Conservation (phyloP, 2,329 filamentous ascomycete genomes). For the Juglanconis oblonga region DNA sequence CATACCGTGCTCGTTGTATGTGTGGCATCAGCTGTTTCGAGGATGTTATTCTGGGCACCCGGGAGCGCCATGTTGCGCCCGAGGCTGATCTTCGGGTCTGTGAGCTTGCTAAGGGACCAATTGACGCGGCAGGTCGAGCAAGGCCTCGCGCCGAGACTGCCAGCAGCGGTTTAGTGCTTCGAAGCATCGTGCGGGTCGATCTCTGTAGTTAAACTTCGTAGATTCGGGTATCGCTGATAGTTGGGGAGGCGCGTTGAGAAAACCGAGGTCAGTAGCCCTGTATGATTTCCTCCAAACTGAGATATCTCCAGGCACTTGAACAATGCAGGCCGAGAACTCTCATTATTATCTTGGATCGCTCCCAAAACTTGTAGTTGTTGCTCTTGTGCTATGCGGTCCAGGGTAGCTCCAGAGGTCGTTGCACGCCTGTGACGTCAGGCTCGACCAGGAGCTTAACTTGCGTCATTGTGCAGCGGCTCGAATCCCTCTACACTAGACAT, state of each 20-base stretch:
- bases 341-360: background rate
- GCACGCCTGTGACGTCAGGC: background rate
- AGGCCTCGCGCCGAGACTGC: conserved; percentile 8
- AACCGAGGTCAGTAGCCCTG: background rate
- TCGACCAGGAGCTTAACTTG: background rate
- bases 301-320: background rate
- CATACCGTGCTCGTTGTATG: conserved; percentile 23
- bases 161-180: conserved; percentile 16
- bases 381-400: background rate
- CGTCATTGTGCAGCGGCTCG: background rate
- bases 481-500: too few species aligned
- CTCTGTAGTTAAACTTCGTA: background rate
- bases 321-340: background rate
- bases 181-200: conserved; percentile 14
- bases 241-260: too few species aligned
- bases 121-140: conserved; percentile 13
- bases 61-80: background rate
- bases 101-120: conserved; percentile 5
- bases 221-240: background rate
- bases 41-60: background rate
- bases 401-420: background rate
- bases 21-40: conserved; percentile 18
- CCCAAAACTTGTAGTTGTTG: background rate
- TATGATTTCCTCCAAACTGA: background rate
- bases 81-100: conserved; percentile 1